Evolutionary conservation across 768 basidiomycete genomes (phyloP), one percentile per base, ranked within the genome.

Genomic region (Udeniomyces megalosporus): DNA sequence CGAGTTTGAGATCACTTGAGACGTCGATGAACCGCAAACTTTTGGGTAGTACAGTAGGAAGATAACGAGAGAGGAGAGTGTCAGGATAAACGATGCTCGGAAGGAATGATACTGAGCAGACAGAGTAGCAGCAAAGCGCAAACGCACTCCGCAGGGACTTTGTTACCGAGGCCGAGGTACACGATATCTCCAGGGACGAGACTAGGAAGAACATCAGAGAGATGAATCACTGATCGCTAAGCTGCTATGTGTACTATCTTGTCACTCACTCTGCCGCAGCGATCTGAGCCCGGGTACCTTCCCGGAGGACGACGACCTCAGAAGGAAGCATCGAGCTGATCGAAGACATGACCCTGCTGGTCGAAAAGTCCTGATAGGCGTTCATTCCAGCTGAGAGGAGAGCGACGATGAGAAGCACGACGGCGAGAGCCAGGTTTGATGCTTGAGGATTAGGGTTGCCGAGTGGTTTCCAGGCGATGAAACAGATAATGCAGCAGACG

Each of bases 391-490:
- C 66, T 51, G 69, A 68, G 8, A 72, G 51, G 32, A 66, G 51
- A 20, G 75, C 67, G 47, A 76, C 75, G 58, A 78, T 61, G 54
- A 81, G 75, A 8, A 84, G 75, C 14, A 83, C 77, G 35, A 83
- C 72, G 1, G 81, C 82, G 5, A 84, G 75, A 8, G 81, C 83
- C 28, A 84, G 75, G 67, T 83, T 82, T 15, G 81, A 77, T 0
- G 75, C 75, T 12, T 73, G 68, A 8, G 82, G 82, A 52, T 76
- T 68, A 1, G 80, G 79, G 34, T 80, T 75, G 2, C 82, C 82
- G 15, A 84, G 76, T 0, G 83, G 82, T 71, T 78, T 78, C 81
- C 80, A 81, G 2, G 80, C 76, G 58, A 82, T 70, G 70, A 81
- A 82, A 67, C 79, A 81, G 22, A 82, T 71, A 35, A 82, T 76